Percentiles rank a stretch among this genome's conserved stretches.
Conservation (phyloP, 2,329 filamentous ascomycete species). For the Gaeumannomyces tritici region DNA sequence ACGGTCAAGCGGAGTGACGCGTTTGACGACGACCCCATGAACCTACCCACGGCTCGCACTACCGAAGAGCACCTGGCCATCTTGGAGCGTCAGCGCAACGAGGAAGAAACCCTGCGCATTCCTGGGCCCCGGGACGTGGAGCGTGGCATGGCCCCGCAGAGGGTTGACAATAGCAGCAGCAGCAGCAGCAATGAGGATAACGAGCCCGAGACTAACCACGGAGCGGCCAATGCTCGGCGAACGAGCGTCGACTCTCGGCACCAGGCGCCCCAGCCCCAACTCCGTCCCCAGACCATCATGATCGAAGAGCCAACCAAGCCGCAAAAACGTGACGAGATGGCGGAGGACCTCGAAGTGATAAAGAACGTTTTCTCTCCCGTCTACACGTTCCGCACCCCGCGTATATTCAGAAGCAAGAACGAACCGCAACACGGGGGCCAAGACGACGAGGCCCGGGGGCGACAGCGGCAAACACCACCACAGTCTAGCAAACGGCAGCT, state of each 20-base stretch:
- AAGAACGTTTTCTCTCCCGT: slow-evolving; percentile 29
- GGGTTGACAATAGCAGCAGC: slow-evolving; percentile 25
- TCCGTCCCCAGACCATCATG: slow-evolving; percentile 46
- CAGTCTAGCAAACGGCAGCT: slow-evolving; percentile 17
- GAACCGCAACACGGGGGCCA: background rate
- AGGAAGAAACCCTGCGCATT: slow-evolving; percentile 69
- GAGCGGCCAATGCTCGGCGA: slow-evolving; percentile 10
- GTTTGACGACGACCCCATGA: slow-evolving; percentile 35
- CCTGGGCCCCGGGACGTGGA: slow-evolving; percentile 89
- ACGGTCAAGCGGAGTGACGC: slow-evolving; percentile 53
- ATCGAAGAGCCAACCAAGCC: slow-evolving; percentile 54
- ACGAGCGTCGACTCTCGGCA: slow-evolving; percentile 18
- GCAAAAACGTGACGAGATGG: slow-evolving; percentile 26
- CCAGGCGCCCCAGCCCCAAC: slow-evolving; percentile 10
- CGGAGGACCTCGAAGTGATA: slow-evolving; percentile 31
- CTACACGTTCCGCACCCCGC: slow-evolving; percentile 31
- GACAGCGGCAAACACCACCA: slow-evolving; percentile 32
- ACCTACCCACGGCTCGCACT: slow-evolving; percentile 41
- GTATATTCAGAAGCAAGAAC: slow-evolving; percentile 23
- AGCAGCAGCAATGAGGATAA: slow-evolving; percentile 11
- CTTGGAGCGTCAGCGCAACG: slow-evolving; percentile 71
- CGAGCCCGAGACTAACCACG: slow-evolving; percentile 23
- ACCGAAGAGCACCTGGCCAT: slow-evolving; percentile 82
- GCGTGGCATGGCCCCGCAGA: slow-evolving; percentile 60
- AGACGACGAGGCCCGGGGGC: slow-evolving; percentile 12